phyloP scores from a whole-genome alignment of 78 protist species.

The Dictyostelium firmibasis region DNA sequence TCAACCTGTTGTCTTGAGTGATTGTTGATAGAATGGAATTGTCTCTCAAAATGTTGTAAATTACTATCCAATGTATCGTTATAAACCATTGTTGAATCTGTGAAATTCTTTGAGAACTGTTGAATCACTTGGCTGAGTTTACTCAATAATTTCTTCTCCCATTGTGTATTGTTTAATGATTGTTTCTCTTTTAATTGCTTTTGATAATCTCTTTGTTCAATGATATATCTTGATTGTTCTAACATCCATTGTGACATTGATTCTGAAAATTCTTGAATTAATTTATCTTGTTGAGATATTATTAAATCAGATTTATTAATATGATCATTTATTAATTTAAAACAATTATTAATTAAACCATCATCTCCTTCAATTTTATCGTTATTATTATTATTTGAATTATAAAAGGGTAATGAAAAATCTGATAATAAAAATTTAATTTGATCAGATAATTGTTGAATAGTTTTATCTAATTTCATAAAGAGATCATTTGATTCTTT shows the following conservation, averaged over 20 bases:
- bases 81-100: not conserved
- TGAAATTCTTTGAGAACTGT: not conserved
- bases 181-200: not conserved
- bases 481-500: constrained; percentile 29
- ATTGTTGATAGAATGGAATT: not conserved
- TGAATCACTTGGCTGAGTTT: not conserved
- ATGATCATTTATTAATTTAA: not conserved
- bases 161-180: not conserved
- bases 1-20: not conserved
- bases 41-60: not conserved
- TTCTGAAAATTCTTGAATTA: not conserved
- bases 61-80: not conserved
- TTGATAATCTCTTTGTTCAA: not conserved
- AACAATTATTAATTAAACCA: not conserved
- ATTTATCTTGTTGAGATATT: not conserved
- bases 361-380: not conserved
- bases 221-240: not conserved
- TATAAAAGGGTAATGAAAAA: not conserved
- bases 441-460: not conserved
- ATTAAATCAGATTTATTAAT: not conserved
- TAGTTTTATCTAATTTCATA: not conserved
- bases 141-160: constrained; percentile 12
- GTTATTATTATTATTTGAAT: not conserved
- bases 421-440: not conserved
- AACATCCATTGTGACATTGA: not conserved